phyloP scores from a whole-genome alignment of 2,329 filamentous ascomycete species.

The Elsinoe fawcettii region DNA sequence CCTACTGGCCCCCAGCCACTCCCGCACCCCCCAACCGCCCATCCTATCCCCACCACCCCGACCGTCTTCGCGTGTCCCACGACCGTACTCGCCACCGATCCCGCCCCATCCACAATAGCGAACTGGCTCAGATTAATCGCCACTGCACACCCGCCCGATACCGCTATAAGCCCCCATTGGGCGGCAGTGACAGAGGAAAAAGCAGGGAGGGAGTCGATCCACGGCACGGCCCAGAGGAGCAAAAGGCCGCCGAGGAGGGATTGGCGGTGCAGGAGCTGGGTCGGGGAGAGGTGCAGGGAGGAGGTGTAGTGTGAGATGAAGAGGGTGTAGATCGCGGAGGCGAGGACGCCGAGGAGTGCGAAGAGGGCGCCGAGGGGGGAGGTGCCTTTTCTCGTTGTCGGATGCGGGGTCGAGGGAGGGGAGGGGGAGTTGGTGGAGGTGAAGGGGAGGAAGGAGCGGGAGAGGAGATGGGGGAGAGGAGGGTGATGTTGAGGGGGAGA shows the following conservation, averaged over 20 bases:
- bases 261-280: constrained; percentile 63
- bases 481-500: neutral
- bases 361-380: constrained; percentile 54
- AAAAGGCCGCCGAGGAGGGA: constrained; percentile 55
- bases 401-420: constrained; percentile 21
- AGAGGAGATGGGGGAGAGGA: constrained; percentile 22
- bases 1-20: constrained; percentile 26
- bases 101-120: constrained; percentile 28
- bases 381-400: constrained; percentile 43
- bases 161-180: constrained; percentile 42
- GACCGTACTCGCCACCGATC: constrained; percentile 29
- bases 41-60: constrained; percentile 28
- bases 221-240: constrained; percentile 58
- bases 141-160: constrained; percentile 56
- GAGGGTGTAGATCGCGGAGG: constrained; percentile 60
- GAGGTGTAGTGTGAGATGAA: constrained; percentile 61
- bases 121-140: constrained; percentile 49
- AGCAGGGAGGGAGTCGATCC: constrained; percentile 55
- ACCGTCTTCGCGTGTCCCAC: constrained; percentile 32
- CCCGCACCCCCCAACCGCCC: constrained; percentile 24
- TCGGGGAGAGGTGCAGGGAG: constrained; percentile 58
- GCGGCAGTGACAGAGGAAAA: constrained; percentile 43
- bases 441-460: constrained; percentile 64
- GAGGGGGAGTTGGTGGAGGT: neutral
- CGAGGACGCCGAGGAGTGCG: constrained; percentile 56